Percentiles rank a stretch among this genome's conserved stretches.
Evolutionary conservation across 2,329 filamentous ascomycete genomes (phyloP).

Genomic region (Dryadomyces quercivorus): DNA sequence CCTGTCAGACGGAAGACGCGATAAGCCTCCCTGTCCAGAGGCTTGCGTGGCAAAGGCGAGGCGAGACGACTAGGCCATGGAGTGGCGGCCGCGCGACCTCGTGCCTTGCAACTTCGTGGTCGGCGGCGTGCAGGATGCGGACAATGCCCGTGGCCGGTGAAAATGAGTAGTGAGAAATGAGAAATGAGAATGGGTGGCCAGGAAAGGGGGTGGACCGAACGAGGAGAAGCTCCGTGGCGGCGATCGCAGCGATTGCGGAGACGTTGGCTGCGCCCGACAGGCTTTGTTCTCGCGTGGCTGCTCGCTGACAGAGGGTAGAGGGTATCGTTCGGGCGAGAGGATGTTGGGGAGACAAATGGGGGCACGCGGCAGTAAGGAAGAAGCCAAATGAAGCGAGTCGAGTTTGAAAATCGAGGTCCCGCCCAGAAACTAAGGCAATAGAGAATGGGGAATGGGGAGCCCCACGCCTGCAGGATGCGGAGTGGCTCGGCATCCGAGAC

Average conservation of each 20-base stretch:
- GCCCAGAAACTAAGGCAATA: not conserved
- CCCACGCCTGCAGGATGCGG: not conserved
- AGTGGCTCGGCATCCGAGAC: not conserved
- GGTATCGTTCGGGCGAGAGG: constrained; percentile 3
- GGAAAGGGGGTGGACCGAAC: no score
- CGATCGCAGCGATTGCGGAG: not conserved
- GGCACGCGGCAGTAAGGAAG: constrained; percentile 1
- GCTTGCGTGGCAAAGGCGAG: no score
- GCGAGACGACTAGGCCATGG: no score
- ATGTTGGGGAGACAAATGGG: not conserved
- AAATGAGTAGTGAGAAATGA: no score
- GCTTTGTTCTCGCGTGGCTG: no score
- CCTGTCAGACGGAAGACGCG: no score
- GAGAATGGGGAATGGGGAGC: not conserved
- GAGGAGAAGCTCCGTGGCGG: not conserved
- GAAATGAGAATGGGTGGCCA: no score
- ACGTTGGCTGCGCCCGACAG: no score
- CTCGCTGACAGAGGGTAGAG: not conserved
- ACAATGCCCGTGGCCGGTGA: not conserved
- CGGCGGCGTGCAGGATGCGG: no score
- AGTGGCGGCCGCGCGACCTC: no score
- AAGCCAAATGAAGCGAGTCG: not conserved
- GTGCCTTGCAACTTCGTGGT: no score
- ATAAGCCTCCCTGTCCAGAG: no score
- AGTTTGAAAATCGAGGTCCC: not conserved